Evolutionary conservation across 352 stramenopile genomes (phyloP).

Genomic region (Plasmopara viticola): DNA sequence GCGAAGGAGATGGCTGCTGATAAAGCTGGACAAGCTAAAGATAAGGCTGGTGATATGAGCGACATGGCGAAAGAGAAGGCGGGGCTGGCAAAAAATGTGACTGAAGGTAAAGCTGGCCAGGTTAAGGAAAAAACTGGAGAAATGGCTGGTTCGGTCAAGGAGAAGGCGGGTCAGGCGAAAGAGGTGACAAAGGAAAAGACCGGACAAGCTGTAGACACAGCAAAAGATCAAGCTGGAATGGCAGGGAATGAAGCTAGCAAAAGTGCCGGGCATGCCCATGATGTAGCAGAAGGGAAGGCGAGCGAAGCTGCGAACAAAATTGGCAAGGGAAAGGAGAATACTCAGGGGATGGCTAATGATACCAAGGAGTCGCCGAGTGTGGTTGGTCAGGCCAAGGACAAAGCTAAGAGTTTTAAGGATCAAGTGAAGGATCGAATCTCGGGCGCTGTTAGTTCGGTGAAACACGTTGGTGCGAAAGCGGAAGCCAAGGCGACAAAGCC

Average conservation of each 20-base stretch:
- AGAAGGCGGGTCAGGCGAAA: not conserved
- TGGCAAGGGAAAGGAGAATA: slow-evolving; percentile 9
- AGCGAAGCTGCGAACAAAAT: not conserved
- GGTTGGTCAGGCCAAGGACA: slow-evolving; percentile 5
- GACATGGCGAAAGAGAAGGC: slow-evolving; percentile 5
- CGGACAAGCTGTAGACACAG: not conserved
- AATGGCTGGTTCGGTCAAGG: slow-evolving; percentile 13
- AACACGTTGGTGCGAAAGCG: slow-evolving; percentile 3
- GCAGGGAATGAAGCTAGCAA: not conserved
- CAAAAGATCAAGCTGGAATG: not conserved
- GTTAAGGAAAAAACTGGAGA: slow-evolving; percentile 8
- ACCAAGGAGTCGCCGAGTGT: slow-evolving; percentile 11
- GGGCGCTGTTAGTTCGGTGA: slow-evolving; percentile 12
- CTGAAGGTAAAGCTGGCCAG: slow-evolving; percentile 7
- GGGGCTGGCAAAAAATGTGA: slow-evolving; percentile 5
- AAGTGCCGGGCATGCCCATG: not conserved
- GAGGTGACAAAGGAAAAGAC: not conserved
- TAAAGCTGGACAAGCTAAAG: not conserved
- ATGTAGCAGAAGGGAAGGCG: not conserved
- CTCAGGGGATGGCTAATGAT: slow-evolving; percentile 2
- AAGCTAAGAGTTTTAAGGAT: slow-evolving; percentile 14
- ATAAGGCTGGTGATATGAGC: slow-evolving; percentile 1
- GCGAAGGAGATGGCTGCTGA: slow-evolving; percentile 6
- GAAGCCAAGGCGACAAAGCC: slow-evolving; percentile 12
- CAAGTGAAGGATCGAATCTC: slow-evolving; percentile 12